phyloP scores from a whole-genome alignment of 495 filamentous ascomycete species.

The Thermochaetoides thermophila region DNA sequence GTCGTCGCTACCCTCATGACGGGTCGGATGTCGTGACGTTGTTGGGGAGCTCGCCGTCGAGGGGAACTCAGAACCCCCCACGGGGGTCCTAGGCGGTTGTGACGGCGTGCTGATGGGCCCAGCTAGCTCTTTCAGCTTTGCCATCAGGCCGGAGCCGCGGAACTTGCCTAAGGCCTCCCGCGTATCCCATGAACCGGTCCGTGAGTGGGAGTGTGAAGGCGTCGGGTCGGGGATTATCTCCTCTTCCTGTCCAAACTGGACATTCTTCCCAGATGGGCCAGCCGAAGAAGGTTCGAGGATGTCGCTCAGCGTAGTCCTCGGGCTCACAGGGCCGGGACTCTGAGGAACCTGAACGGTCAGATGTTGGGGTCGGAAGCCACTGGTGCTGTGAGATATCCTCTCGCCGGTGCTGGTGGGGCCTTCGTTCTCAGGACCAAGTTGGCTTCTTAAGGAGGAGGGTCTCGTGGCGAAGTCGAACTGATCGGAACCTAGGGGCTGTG shows the following conservation, averaged over 20 bases:
- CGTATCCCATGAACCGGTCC: conserved; percentile 41
- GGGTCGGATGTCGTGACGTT: conserved; percentile 26
- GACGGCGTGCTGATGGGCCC: conserved; percentile 19
- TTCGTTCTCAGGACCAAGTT: conserved; percentile 11
- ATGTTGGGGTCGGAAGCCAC: conserved; percentile 1
- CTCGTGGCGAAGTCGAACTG: conserved; percentile 19
- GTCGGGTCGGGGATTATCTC: conserved; percentile 24
- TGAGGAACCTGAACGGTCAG: conserved; percentile 5
- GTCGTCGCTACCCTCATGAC: conserved; percentile 46
- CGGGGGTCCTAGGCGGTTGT: conserved; percentile 29
- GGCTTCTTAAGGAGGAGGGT: conserved; percentile 6
- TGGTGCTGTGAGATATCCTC: conserved; percentile 10
- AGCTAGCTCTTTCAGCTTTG: conserved; percentile 47
- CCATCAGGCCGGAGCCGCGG: conserved; percentile 47
- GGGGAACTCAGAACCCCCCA: conserved; percentile 12
- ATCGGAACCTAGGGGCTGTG: conserved; percentile 15
- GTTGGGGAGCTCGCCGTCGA: conserved; percentile 30
- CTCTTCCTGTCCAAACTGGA: conserved; percentile 48
- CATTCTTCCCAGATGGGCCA: conserved; percentile 25
- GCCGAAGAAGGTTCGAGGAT: conserved; percentile 12
- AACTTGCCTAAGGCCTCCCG: conserved; percentile 42
- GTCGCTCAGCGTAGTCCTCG: no score
- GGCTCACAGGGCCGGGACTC: no score
- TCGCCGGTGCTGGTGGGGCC: conserved; percentile 26
- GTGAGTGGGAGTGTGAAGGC: conserved; percentile 34